Conservation (phyloP, 345 rosid genomes). For the Pugionium dolabratum region DNA sequence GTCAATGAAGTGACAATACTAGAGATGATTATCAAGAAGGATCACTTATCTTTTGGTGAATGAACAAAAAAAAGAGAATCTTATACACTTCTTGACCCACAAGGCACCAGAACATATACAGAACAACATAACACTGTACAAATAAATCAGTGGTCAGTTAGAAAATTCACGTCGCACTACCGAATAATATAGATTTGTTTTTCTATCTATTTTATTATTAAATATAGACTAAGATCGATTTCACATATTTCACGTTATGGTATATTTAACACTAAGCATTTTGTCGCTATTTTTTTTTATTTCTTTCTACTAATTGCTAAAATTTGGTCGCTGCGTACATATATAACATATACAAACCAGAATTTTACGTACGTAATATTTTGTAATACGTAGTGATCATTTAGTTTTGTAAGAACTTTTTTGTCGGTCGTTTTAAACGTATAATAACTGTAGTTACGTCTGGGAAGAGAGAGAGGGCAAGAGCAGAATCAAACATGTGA, state of each 20-base stretch:
- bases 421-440: conserved; percentile 6
- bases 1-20: conserved; percentile 27
- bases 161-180: conserved; percentile 8
- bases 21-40: conserved; percentile 27
- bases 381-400: background rate
- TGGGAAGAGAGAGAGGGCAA: conserved; percentile 8
- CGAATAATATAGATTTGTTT: background rate
- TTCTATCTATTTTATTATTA: background rate
- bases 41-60: conserved; percentile 24
- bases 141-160: conserved; percentile 1
- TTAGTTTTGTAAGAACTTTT: background rate
- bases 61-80: conserved; percentile 15
- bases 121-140: conserved; percentile 10
- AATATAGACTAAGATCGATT: no score
- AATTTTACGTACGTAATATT: background rate
- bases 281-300: background rate
- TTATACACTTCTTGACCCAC: conserved; percentile 21
- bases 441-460: conserved; percentile 9
- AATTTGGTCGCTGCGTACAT: background rate
- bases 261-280: no score
- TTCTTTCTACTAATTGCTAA: background rate
- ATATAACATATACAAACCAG: background rate
- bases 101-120: conserved; percentile 20
- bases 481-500: conserved; percentile 34
- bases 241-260: background rate